These are phyloP conservation scores for Bipolaris victoriae DNA, from an alignment of 2,329 filamentous ascomycete genomes.

Conservation along the genomic window DNA sequence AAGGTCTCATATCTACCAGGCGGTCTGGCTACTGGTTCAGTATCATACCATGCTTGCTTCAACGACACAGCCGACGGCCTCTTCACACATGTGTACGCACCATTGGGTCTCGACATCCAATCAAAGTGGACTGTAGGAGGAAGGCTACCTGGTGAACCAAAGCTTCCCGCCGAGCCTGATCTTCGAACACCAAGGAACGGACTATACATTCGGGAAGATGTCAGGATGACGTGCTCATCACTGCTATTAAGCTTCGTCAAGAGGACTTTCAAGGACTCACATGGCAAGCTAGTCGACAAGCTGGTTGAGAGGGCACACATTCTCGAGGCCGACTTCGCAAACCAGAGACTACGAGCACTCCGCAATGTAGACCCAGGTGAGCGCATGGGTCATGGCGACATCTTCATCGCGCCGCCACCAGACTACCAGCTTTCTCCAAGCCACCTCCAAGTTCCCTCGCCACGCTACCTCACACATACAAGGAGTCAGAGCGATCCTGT, in stretches of 20 bases:
- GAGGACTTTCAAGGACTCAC: conserved; percentile 79
- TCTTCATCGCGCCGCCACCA: conserved; percentile 46
- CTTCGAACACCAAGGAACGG: conserved; percentile 69
- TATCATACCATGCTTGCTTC: conserved; percentile 82
- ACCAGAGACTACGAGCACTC: conserved; percentile 40
- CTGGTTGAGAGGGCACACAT: conserved; percentile 47
- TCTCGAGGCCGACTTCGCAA: conserved; percentile 43
- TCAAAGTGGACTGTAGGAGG: conserved; percentile 80
- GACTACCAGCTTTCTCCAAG: conserved; percentile 29
- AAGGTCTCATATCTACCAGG: conserved; percentile 76
- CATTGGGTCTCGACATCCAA: conserved; percentile 78
- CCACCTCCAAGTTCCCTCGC: conserved; percentile 18
- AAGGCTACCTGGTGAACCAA: conserved; percentile 71
- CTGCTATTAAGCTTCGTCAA: conserved; percentile 79
- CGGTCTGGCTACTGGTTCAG: conserved; percentile 66
- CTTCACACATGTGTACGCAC: conserved; percentile 83
- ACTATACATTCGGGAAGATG: conserved; percentile 83
- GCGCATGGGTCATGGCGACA: conserved; percentile 42
- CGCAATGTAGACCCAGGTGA: conserved; percentile 40
- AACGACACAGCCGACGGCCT: conserved; percentile 74
- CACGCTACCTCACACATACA: conserved; percentile 22
- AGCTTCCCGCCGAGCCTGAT: conserved; percentile 69
- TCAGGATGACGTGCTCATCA: conserved; percentile 81
- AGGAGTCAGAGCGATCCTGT: conserved; percentile 33
- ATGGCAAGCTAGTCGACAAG: conserved; percentile 69